Evolutionary conservation across 2,329 filamentous ascomycete genomes (phyloP), one percentile per base, ranked within the genome.

Genomic region (Aspergillus fumigatus): DNA sequence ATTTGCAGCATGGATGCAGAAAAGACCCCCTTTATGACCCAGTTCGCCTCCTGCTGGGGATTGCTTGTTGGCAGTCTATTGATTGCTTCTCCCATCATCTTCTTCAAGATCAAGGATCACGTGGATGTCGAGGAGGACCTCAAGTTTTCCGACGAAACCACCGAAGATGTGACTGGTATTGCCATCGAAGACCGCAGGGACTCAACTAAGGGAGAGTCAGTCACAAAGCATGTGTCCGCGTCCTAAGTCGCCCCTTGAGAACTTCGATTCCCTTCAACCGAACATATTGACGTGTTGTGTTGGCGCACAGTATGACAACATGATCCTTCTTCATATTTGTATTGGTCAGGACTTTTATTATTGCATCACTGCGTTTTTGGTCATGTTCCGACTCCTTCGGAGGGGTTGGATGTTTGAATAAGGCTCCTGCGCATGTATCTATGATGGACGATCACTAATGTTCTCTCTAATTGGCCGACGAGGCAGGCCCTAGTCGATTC

Each of bases 101-200:
- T 89, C 66, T 76, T 85, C 66, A 88, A 88, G 77, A 88, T 97
- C 72, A 83, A 88, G 71, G 91, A 96, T 65, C 88, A 87, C n/a
- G 84, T 90, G n/a, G 72, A 83, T 1, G 67, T 96, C 4, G 90
- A 93, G 73, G 87, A 92, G 53, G 92, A 97, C 73, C 78, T 96
- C 52, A 85, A 86, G 70, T 92, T 91, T 72, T 90, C 88, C 21
- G 92, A 96, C 67, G 90, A 94, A 81, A 94, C 88, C 0, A 68
- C 88, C 17, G 84, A 82, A 26, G 90, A 96, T 63, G 87, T 96
- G 38, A 57, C 62, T 4, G 70, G 67, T 38, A 57, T 67, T 11
- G 58, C 61, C 4, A 55, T 62, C 23, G 60, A 65, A 29, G 61
- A 61, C 1, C 53, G 54, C 19, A 17, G 26, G 10, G 49, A 61